These are phyloP conservation scores for Alternaria viburni DNA, from an alignment of 2,329 filamentous ascomycete genomes.

Conservation along the genomic window DNA sequence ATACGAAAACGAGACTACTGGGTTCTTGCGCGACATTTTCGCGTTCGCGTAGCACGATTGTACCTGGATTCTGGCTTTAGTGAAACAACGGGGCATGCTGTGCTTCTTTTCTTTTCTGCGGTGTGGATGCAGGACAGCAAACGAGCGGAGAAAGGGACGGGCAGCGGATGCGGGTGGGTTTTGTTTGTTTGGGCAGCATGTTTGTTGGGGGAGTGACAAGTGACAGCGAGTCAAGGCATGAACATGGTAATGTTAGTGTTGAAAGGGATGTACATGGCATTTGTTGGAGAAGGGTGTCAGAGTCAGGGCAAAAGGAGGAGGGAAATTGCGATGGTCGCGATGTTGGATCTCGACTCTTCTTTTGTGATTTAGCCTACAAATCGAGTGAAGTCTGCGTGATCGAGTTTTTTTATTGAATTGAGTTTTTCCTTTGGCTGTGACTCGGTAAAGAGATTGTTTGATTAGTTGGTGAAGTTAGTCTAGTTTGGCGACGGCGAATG, in stretches of 20 bases:
- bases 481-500: neutral
- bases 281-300: neutral
- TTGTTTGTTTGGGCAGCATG: constrained; percentile 1
- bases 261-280: constrained; percentile 6
- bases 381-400: constrained; percentile 1
- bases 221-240: neutral
- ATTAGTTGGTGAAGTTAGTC: neutral
- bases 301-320: neutral
- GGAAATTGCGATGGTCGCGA: constrained; percentile 14
- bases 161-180: neutral
- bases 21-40: constrained; percentile 3
- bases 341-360: neutral
- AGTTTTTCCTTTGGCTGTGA: constrained; percentile 1
- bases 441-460: neutral
- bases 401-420: neutral
- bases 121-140: neutral
- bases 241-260: neutral
- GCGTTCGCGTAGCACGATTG: neutral
- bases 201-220: constrained; percentile 1
- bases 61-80: neutral
- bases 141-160: neutral
- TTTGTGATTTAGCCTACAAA: neutral
- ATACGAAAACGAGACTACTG: constrained; percentile 6
- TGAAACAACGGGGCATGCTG: constrained; percentile 8
- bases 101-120: neutral